A percentile compares a stretch with the other conserved stretches of the same genome.
phyloP scores from a whole-genome alignment of 176 grass and related monocot genomes.

The Musa beccarii region DNA sequence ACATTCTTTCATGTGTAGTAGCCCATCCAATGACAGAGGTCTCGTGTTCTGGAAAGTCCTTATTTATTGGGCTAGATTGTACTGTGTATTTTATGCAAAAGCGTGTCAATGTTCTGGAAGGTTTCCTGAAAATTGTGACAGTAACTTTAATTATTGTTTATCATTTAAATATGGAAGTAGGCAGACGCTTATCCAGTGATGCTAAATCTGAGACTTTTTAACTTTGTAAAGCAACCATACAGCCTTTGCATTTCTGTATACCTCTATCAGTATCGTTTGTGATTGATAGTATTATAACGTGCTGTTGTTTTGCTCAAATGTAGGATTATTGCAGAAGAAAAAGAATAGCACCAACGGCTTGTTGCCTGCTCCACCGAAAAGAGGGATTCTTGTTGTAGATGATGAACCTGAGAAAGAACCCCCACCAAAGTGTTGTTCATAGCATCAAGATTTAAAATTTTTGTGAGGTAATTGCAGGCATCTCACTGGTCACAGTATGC shows the following conservation, averaged over 20 bases:
- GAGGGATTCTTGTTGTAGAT: conserved; percentile 54
- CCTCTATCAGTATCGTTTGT: neutral
- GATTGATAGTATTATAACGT: neutral
- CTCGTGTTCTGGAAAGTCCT: no score
- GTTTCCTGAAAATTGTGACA: neutral
- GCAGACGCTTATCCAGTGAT: no score
- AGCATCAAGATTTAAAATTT: conserved; percentile 8
- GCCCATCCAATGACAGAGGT: no score
- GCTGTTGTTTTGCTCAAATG: conserved; percentile 1
- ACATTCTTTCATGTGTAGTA: neutral
- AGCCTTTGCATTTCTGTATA: neutral
- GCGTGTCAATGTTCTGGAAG: no score
- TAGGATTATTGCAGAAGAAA: conserved; percentile 58
- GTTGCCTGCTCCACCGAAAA: conserved; percentile 29
- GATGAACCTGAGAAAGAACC: conserved; percentile 62
- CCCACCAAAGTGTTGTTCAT: conserved; percentile 72
- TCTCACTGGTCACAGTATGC: neutral
- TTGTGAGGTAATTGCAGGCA: neutral
- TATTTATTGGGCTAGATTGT: no score
- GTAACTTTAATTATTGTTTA: neutral
- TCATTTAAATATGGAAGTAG: neutral
- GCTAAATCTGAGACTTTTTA: no score
- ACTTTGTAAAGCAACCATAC: neutral
- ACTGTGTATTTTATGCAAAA: no score
- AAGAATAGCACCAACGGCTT: conserved; percentile 36